Evolutionary conservation across 306 rosid genomes (phyloP).

Genomic region (Begonia fuchsioides): DNA sequence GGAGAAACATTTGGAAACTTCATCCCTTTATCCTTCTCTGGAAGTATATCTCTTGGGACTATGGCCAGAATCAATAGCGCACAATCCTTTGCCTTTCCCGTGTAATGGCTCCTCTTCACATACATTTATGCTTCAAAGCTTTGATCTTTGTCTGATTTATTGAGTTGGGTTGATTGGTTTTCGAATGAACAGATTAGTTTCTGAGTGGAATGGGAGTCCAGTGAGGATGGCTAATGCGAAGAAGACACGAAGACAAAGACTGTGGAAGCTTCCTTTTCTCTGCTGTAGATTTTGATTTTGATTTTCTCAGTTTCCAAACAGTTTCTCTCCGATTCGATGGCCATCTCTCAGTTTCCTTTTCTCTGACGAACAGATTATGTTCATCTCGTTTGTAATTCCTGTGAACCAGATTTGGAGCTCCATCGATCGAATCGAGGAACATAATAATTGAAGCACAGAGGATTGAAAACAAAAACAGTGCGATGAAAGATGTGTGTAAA

Average conservation of each 20-base stretch:
- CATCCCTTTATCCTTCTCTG: constrained; percentile 7
- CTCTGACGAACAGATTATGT: too few relatives aligned
- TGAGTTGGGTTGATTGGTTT: constrained; percentile 1
- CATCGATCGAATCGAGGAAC: too few relatives aligned
- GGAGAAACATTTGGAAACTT: constrained; percentile 16
- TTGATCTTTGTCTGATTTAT: constrained; percentile 1
- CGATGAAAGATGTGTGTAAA: too few relatives aligned
- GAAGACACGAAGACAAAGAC: constrained; percentile 13
- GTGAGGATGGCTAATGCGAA: constrained; percentile 51
- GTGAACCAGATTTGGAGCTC: too few relatives aligned
- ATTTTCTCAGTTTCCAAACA: too few relatives aligned
- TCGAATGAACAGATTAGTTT: constrained; percentile 31
- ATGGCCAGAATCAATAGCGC: constrained; percentile 58
- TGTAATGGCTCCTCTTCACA: constrained; percentile 33
- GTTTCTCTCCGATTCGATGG: too few relatives aligned
- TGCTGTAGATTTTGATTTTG: constrained; percentile 31
- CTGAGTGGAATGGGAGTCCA: constrained; percentile 82
- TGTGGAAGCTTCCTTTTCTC: constrained; percentile 18
- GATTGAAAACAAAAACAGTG: too few relatives aligned
- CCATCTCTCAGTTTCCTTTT: too few relatives aligned
- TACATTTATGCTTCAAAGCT: not conserved
- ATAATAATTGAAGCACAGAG: too few relatives aligned
- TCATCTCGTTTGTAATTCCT: too few relatives aligned
- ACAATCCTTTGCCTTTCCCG: constrained; percentile 62
- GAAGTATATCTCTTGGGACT: constrained; percentile 29